Percentiles rank a stretch among this genome's conserved stretches.
Evolutionary conservation across 225 moss, liverwort and hornwort genomes (phyloP).

Genomic region (Antitrichia curtipendula): DNA sequence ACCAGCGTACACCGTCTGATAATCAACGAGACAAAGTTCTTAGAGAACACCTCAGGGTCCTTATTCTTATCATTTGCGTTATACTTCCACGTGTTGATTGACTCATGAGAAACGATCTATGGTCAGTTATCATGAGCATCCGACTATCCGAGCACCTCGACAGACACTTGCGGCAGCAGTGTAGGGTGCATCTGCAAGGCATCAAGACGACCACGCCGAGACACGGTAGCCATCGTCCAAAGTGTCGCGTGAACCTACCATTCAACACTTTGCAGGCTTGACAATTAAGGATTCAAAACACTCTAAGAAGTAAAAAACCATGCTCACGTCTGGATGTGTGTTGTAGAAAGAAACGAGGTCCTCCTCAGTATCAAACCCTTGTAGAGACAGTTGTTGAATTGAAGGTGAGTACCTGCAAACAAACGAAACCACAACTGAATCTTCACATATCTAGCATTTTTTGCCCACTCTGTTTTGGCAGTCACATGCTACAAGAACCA

Average conservation of each 20-base stretch:
- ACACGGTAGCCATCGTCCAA: neutral
- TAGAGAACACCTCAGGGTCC: neutral
- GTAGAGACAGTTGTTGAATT: slow-evolving; percentile 33
- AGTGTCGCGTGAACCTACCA: neutral
- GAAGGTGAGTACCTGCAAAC: slow-evolving; percentile 45
- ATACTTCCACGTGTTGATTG: neutral
- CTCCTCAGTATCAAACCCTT: slow-evolving; percentile 63
- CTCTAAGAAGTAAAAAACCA: neutral
- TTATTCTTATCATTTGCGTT: neutral
- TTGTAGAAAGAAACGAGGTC: slow-evolving; percentile 51
- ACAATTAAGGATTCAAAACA: neutral
- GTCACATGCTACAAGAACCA: neutral
- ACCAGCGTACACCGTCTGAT: slow-evolving; percentile 66
- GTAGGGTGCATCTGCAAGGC: neutral
- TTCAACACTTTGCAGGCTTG: neutral
- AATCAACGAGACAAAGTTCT: neutral
- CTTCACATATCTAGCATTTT: neutral
- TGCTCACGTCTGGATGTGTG: slow-evolving; percentile 46
- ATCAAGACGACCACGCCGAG: neutral
- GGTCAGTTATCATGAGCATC: neutral
- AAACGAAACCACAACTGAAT: neutral
- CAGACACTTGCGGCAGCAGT: neutral
- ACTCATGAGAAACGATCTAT: neutral
- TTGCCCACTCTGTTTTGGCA: neutral
- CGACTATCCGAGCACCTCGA: neutral